Evolutionary conservation across 352 stramenopile species (phyloP).

Genomic region (Globisporangium barbulae): DNA sequence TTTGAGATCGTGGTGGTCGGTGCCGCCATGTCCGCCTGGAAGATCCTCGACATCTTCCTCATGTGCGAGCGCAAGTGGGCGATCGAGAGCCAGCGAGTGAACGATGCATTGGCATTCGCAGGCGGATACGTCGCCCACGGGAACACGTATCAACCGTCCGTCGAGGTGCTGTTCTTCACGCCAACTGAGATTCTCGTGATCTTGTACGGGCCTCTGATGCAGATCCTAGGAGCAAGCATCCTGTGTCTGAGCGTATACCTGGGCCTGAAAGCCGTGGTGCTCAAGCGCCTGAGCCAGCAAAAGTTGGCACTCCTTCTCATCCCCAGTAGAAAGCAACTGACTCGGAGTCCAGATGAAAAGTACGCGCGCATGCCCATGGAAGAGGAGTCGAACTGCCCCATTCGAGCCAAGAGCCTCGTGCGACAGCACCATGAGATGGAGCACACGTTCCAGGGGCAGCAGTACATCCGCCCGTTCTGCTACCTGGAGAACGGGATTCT

Average conservation of each 20-base stretch:
- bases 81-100: constrained; percentile 27
- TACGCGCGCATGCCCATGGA: constrained; percentile 54
- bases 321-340: not conserved
- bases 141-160: constrained; percentile 28
- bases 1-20: constrained; percentile 26
- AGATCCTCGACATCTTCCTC: constrained; percentile 21
- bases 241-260: constrained; percentile 14
- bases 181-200: constrained; percentile 15
- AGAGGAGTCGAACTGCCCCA: constrained; percentile 39
- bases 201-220: constrained; percentile 19
- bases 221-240: constrained; percentile 16
- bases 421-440: constrained; percentile 38
- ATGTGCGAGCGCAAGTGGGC: constrained; percentile 27
- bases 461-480: constrained; percentile 45
- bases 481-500: constrained; percentile 60
- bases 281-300: not conserved
- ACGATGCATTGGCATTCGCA: constrained; percentile 18
- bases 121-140: constrained; percentile 18
- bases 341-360: not conserved
- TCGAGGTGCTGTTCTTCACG: constrained; percentile 17
- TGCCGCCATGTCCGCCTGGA: constrained; percentile 13
- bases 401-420: constrained; percentile 49
- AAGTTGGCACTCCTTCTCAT: not conserved
- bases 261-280: constrained; percentile 12
- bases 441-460: constrained; percentile 26